Conservation (phyloP, 805 yeast genomes). For the Candida broadrunensis region DNA sequence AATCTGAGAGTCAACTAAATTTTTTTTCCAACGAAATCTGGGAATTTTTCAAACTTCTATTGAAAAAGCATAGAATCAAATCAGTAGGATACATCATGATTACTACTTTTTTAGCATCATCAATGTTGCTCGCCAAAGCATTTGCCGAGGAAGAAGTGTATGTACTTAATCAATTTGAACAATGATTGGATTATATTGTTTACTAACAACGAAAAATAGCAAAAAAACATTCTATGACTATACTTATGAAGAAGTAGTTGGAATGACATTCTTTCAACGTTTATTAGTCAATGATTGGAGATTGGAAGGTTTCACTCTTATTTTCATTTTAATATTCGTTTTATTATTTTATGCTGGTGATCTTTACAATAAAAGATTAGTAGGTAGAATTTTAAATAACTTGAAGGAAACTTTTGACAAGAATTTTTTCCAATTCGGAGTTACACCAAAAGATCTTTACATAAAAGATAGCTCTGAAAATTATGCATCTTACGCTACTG, state of each 20-base stretch:
- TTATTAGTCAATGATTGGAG: constrained; percentile 68
- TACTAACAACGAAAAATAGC: not conserved
- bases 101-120: not conserved
- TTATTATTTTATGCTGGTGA: constrained; percentile 58
- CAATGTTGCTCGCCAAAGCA: not conserved
- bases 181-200: too few relatives aligned
- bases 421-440: constrained; percentile 81
- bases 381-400: constrained; percentile 49
- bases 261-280: constrained; percentile 59
- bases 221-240: constrained; percentile 15
- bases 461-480: constrained; percentile 63
- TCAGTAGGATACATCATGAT: not conserved
- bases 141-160: not conserved
- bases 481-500: constrained; percentile 78
- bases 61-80: not conserved
- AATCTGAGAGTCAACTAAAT: not conserved
- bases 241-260: constrained; percentile 52
- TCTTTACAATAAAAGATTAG: constrained; percentile 52
- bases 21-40: not conserved
- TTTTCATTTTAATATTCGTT: constrained; percentile 48
- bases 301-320: constrained; percentile 60
- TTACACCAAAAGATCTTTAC: constrained; percentile 39
- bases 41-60: not conserved
- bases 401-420: constrained; percentile 51
- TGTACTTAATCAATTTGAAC: not conserved